Evolutionary conservation across 306 rosid species (phyloP).

Genomic region (Castanea sativa): DNA sequence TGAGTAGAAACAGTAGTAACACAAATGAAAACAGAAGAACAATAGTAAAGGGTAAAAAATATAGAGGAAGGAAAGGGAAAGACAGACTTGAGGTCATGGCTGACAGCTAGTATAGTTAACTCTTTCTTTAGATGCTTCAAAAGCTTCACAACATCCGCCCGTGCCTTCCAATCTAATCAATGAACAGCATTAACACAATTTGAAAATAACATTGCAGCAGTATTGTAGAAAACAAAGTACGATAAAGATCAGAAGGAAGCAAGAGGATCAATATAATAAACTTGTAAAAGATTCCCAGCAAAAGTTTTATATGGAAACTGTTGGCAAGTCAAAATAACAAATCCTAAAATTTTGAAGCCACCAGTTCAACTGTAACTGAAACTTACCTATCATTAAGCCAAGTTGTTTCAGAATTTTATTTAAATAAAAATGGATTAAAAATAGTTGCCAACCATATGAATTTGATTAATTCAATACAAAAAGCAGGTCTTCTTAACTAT

Average conservation of each 20-base stretch:
- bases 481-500: background rate
- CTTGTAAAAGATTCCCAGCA: background rate
- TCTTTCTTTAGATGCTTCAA: conserved; percentile 78
- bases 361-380: background rate
- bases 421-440: background rate
- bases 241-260: background rate
- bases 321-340: background rate
- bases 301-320: background rate
- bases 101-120: conserved; percentile 75
- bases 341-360: background rate
- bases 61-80: conserved; percentile 9
- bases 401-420: background rate
- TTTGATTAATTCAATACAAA: background rate
- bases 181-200: conserved; percentile 16
- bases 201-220: conserved; percentile 3
- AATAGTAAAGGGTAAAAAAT: conserved; percentile 10
- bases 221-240: background rate
- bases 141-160: conserved; percentile 85
- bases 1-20: background rate
- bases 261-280: background rate
- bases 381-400: background rate
- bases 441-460: background rate
- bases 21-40: conserved; percentile 6
- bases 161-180: conserved; percentile 90
- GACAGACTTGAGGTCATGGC: conserved; percentile 83